Evolutionary conservation across 2,329 filamentous ascomycete genomes (phyloP).

Genomic region (Coniella vitis): DNA sequence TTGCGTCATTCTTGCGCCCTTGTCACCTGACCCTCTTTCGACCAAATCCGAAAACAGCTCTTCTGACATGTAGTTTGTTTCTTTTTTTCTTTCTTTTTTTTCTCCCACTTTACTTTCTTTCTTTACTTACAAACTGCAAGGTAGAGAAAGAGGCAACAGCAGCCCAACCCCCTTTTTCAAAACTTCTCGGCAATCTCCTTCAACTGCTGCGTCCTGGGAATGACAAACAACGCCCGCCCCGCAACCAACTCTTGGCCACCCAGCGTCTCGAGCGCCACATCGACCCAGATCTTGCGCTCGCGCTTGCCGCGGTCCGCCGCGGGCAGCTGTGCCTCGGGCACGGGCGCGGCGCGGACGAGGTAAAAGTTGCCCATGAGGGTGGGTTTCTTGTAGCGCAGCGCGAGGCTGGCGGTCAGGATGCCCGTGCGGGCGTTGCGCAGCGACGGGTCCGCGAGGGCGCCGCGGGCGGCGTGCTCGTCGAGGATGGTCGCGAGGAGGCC

Average conservation of each 20-base stretch:
- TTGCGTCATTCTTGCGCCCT: too few relatives aligned
- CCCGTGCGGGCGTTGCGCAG: conserved; percentile 34
- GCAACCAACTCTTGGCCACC: conserved; percentile 52
- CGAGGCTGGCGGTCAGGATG: conserved; percentile 47
- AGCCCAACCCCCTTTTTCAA: conserved; percentile 18
- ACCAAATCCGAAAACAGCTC: too few relatives aligned
- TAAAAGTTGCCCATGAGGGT: conserved; percentile 57
- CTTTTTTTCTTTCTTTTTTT: too few relatives aligned
- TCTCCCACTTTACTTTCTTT: too few relatives aligned
- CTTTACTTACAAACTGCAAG: too few relatives aligned
- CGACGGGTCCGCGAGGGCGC: conserved; percentile 43
- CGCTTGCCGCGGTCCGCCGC: conserved; percentile 25
- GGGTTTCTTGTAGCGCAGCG: conserved; percentile 56
- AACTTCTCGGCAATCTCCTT: conserved; percentile 32
- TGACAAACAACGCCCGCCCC: conserved; percentile 51
- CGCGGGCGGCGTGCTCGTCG: conserved; percentile 62
- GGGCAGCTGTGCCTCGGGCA: conserved; percentile 25
- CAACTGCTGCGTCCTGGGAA: conserved; percentile 42
- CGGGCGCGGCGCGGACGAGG: conserved; percentile 46
- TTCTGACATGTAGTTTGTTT: too few relatives aligned
- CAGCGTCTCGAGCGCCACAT: conserved; percentile 45
- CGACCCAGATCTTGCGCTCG: conserved; percentile 47
- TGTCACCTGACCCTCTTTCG: too few relatives aligned
- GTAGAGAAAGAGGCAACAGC: background rate
- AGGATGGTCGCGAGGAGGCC: conserved; percentile 62